Conservation (phyloP, 768 basidiomycete genomes). For the Amanita pseudoporphyria region DNA sequence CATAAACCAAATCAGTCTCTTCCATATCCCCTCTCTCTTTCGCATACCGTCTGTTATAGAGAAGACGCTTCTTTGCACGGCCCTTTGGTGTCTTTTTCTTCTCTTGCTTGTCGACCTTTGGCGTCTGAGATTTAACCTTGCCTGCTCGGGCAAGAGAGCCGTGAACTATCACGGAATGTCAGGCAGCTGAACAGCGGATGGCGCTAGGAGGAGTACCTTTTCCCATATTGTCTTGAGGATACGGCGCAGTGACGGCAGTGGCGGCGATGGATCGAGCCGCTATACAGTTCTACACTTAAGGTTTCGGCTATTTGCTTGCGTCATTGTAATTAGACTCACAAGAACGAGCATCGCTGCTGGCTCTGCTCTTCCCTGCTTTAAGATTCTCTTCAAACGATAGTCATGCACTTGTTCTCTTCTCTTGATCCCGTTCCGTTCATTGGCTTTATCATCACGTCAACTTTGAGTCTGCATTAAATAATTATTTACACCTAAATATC, state of each 20-base stretch:
- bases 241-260: conserved; percentile 25
- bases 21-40: not conserved
- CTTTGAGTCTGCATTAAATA: no score
- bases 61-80: conserved; percentile 92
- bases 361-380: no score
- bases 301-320: conserved; percentile 6
- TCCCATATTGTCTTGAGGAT: conserved; percentile 63
- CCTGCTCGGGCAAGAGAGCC: conserved; percentile 99
- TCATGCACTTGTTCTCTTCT: no score
- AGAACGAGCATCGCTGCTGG: no score
- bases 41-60: conserved; percentile 87
- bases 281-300: conserved; percentile 33
- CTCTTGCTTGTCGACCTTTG: conserved; percentile 97
- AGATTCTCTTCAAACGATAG: no score
- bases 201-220: conserved; percentile 41
- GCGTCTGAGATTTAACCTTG: conserved; percentile 98
- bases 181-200: conserved; percentile 1
- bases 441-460: no score
- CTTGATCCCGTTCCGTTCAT: no score
- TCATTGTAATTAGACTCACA: no score
- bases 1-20: not conserved
- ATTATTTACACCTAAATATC: no score
- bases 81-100: conserved; percentile 98
- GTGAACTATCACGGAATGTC: conserved; percentile 62
- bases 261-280: conserved; percentile 20